Evolutionary conservation across 116 monocot species (phyloP), one percentile per base, ranked within the genome.

Genomic region (Posidonia oceanica): DNA sequence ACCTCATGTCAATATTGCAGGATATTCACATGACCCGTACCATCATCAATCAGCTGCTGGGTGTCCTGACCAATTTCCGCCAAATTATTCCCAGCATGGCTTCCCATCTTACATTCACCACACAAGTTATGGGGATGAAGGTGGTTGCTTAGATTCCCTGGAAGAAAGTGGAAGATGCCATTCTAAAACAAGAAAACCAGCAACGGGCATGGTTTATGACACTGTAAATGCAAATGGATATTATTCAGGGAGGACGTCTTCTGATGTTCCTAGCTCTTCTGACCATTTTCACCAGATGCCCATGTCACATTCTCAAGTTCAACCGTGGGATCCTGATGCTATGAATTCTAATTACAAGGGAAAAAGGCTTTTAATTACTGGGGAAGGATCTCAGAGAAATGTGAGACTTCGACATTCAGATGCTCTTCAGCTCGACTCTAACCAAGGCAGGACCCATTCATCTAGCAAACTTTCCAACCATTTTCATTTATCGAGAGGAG

Each of bases 311-410:
- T 78, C 70, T 56, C 78, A 76, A 14, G 51, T 5, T 39, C 63
- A 23, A 54, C 58, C 73, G 39, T 61, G 61, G 66, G 52, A 79
- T 75, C 65, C 79, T 21, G 22, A 10, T 48, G 48, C 48, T 48
- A 48, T 51, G 17, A 58, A 16, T 54, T 11, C 64, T 12, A 57
- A 62, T 54, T 71, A 79, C 65, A 68, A 72, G 39, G 76, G 51
- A 42, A 72, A 69, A 18, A 57, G 67, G 59, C 55, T 39, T 42
- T 42, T 66, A 10, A 2, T 10, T 78, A 3, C 53, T 60, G 72
- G 40, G 10, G 90, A 86, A 68, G 81, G 61, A 67, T 75, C 78
- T 76, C 82, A 80, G 68, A 82, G 90, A 61, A 86, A 86, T 69
- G 90, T 86, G 36, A 75, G 90, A 75, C 70, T 69, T 39, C 70